Conservation (phyloP, 169 alveolate genomes). For the Cryptosporidium muris region DNA sequence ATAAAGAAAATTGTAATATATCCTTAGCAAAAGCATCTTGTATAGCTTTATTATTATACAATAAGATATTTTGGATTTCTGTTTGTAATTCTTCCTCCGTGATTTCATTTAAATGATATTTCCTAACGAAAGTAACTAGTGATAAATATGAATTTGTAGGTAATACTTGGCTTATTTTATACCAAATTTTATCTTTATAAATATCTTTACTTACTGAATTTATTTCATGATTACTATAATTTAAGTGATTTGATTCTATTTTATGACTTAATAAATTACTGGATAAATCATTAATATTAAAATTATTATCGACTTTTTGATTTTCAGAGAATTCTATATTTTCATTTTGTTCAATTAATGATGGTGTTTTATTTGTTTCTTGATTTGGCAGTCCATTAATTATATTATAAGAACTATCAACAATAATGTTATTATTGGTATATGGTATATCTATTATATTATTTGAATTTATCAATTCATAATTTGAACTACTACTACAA, state of each 20-base stretch:
- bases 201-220: constrained; percentile 6
- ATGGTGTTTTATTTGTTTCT: no score
- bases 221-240: not conserved
- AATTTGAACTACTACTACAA: not conserved
- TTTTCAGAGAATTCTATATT: no score
- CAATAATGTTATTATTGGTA: no score
- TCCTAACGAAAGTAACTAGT: constrained; percentile 32
- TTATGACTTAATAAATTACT: no score
- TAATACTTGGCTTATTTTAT: constrained; percentile 56
- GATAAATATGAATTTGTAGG: constrained; percentile 50
- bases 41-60: constrained; percentile 47
- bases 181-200: constrained; percentile 36
- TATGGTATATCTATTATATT: no score
- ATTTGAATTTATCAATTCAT: not conserved
- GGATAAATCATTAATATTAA: no score
- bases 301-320: no score
- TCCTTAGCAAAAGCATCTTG: constrained; percentile 47
- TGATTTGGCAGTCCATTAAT: no score
- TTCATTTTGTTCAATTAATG: no score
- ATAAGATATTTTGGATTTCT: constrained; percentile 30
- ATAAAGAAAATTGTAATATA: constrained; percentile 26
- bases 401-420: no score
- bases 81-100: constrained; percentile 57
- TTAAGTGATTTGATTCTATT: no score
- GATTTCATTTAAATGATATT: constrained; percentile 31